Base-by-base conservation (phyloP, 163 green algal species). In the Dunaliella salina region DNA sequence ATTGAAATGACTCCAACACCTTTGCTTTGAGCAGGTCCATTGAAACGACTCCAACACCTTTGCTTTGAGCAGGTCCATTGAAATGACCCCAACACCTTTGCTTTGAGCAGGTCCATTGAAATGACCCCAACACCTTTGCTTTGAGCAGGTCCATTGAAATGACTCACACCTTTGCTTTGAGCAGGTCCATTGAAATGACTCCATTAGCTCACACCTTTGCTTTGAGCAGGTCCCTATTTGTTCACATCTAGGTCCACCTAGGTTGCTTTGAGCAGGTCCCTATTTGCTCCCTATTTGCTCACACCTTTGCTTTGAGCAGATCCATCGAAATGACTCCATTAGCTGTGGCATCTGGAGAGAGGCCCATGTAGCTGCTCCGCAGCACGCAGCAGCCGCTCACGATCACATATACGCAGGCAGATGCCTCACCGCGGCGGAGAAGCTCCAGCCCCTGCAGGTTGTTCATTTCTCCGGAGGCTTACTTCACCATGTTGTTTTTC, bases 351-450 rank as follows among this genome's bases (percentile, higher is more conserved):
- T 81, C 67, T 33, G 85, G 67, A 33, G 59, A 67, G 30, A 89
- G 83, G 32, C 87, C 87, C 83, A 89, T 83, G 67, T 81, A 63
- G 0, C 83, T 80, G 35, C 59, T 81, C 12, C 83, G 40, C 83
- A 89, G 86, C 80, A 87, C 69, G 40, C 78, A 85, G 57, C 80
- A 79, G 1, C 87, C 87, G 11, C 80, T 71, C 12, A 81, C 67
- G 40, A 89, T 83, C 32, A 89, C 30, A 81, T 84, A 89, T 45
- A 89, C 33, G 0, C 79, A 84, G 0, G 83, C 83, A 17, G 83
- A 85, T 0, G 87, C 17, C 87, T 89, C 87, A 20, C 87, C 87
- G 0, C 83, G 79, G 0, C 87, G 83, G 0, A 89, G 83, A 63
- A 89, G 79, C 79, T 82, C 79, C 32, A 82, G 20, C 12, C 79